phyloP scores from a whole-genome alignment of 1,284 basidiomycete species.

The Ganoderma lingzhi region DNA sequence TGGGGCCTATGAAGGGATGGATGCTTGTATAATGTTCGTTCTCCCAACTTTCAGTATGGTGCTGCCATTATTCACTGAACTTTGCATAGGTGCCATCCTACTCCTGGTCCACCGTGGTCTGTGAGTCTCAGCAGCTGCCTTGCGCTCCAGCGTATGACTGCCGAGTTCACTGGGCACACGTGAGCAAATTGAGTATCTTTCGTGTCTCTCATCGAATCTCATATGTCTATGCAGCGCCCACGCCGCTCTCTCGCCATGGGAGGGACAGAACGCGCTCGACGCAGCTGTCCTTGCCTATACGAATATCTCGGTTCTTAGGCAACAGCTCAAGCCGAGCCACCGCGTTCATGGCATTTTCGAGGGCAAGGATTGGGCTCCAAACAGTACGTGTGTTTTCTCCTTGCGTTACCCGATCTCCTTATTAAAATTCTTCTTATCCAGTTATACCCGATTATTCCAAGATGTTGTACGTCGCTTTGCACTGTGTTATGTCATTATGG shows the following conservation, averaged over 20 bases:
- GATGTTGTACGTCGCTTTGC: constrained; percentile 51
- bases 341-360: constrained; percentile 75
- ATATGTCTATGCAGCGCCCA: constrained; percentile 62
- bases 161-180: constrained; percentile 75
- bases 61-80: constrained; percentile 9
- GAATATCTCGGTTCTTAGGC: constrained; percentile 77
- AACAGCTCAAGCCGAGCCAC: constrained; percentile 63
- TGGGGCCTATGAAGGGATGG: constrained; percentile 81
- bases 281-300: constrained; percentile 86
- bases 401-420: not conserved
- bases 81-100: constrained; percentile 70
- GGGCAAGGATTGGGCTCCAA: constrained; percentile 69
- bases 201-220: not conserved
- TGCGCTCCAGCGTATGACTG: constrained; percentile 64
- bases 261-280: constrained; percentile 87
- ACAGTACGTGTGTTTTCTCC: constrained; percentile 53
- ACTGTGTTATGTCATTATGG: not conserved
- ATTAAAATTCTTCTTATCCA: constrained; percentile 35
- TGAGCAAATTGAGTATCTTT: constrained; percentile 36
- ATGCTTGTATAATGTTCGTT: constrained; percentile 77
- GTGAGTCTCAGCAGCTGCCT: constrained; percentile 60
- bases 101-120: constrained; percentile 57
- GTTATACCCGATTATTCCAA: constrained; percentile 84
- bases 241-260: constrained; percentile 82
- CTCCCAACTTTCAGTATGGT: not conserved